phyloP scores from a whole-genome alignment of 2,329 filamentous ascomycete genomes.

The Aspergillus tanneri region DNA sequence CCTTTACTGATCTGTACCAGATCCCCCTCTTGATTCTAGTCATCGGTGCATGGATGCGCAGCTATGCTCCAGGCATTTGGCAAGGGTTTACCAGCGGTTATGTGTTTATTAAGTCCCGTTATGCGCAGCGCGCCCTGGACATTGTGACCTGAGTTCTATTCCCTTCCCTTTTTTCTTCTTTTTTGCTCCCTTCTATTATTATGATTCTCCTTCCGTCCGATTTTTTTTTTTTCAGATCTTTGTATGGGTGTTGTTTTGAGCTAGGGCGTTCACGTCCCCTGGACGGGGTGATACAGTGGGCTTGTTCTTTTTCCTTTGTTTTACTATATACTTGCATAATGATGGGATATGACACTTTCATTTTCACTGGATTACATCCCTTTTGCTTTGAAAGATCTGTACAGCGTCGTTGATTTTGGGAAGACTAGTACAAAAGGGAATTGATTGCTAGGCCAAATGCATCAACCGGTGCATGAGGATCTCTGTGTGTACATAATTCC shows the following conservation, averaged over 20 bases:
- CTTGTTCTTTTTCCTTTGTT: constrained; percentile 19
- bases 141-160: constrained; percentile 26
- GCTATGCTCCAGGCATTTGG: constrained; percentile 44
- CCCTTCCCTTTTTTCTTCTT: constrained; percentile 9
- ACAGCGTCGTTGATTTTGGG: constrained; percentile 1
- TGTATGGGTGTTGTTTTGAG: constrained; percentile 25
- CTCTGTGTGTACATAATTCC: constrained; percentile 7
- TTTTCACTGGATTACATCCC: constrained; percentile 9
- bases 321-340: constrained; percentile 28
- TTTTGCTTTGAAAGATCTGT: constrained; percentile 5
- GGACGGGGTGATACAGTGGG: constrained; percentile 17
- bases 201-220: constrained; percentile 16
- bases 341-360: constrained; percentile 33
- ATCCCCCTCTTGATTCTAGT: constrained; percentile 50
- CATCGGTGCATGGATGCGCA: constrained; percentile 47
- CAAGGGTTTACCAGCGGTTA: constrained; percentile 38
- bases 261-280: constrained; percentile 24
- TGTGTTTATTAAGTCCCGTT: constrained; percentile 40
- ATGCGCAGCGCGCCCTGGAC: constrained; percentile 36
- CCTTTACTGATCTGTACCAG: constrained; percentile 28
- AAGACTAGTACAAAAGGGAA: not conserved
- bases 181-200: constrained; percentile 16
- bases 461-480: not conserved
- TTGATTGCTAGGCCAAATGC: not conserved
- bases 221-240: constrained; percentile 17